A percentile compares a stretch with the other conserved stretches of the same genome.
These are phyloP conservation scores for Yamadazyma takamatsuzukensis DNA, from an alignment of 805 yeast species.

Conservation along the genomic window DNA sequence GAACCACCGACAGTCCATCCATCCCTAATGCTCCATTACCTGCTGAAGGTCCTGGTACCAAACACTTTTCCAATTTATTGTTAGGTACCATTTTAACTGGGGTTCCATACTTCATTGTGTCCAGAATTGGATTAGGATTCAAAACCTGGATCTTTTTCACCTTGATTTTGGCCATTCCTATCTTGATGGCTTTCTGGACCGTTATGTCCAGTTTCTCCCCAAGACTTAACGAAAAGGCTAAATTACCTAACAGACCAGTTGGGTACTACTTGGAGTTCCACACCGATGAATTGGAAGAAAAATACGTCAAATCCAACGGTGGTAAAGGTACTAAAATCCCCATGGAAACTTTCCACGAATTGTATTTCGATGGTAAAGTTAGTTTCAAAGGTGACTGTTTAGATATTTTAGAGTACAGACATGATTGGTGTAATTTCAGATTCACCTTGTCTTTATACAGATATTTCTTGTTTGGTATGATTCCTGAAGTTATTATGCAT, in stretches of 20 bases:
- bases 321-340: conserved; percentile 78
- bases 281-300: conserved; percentile 60
- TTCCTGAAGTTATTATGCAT: conserved; percentile 90
- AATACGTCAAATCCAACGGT: conserved; percentile 50
- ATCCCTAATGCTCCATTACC: conserved; percentile 85
- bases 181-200: conserved; percentile 82
- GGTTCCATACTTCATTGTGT: conserved; percentile 60
- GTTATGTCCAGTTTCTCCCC: conserved; percentile 74
- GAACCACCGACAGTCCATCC: conserved; percentile 52
- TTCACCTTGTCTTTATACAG: conserved; percentile 76
- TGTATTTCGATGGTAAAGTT: conserved; percentile 79
- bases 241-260: conserved; percentile 72
- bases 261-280: conserved; percentile 81
- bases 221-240: conserved; percentile 72
- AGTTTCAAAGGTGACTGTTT: conserved; percentile 84
- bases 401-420: conserved; percentile 80
- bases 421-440: conserved; percentile 84
- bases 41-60: conserved; percentile 88
- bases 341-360: conserved; percentile 87
- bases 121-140: conserved; percentile 67
- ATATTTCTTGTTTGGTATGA: conserved; percentile 80
- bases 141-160: conserved; percentile 62
- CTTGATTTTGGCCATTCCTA: conserved; percentile 58
- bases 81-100: conserved; percentile 47
- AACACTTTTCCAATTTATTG: conserved; percentile 63